Conservation (phyloP, 495 filamentous ascomycete genomes). For the Pseudevernia furfuracea region DNA sequence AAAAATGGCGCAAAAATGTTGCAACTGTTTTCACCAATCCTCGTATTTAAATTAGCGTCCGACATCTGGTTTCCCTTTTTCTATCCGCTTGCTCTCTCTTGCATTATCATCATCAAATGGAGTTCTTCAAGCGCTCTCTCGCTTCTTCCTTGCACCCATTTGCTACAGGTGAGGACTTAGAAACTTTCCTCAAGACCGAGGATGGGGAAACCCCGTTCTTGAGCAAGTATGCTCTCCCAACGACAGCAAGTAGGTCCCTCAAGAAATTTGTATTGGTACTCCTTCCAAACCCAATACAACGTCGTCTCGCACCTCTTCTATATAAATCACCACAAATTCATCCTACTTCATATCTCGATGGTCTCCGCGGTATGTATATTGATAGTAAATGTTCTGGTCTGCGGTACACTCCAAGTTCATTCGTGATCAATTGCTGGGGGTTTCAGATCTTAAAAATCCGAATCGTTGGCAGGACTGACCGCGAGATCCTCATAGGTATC, state of each 20-base stretch:
- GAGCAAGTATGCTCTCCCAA: background rate
- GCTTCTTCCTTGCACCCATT: background rate
- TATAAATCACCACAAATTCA: conserved; percentile 28
- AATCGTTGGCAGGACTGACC: background rate
- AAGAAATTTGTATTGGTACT: background rate
- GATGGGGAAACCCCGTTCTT: background rate
- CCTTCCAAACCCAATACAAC: background rate
- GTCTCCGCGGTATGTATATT: background rate
- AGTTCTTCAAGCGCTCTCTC: background rate
- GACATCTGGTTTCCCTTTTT: no score
- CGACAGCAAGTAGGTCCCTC: background rate
- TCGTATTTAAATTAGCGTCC: no score
- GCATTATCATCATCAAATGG: background rate
- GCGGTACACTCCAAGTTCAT: background rate
- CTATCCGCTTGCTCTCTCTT: no score
- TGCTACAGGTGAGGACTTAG: background rate
- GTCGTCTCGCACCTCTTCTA: background rate
- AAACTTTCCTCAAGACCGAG: background rate
- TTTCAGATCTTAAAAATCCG: no score
- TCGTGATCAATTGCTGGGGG: background rate
- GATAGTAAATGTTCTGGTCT: background rate
- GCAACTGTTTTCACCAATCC: no score
- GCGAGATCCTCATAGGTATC: conserved; percentile 36
- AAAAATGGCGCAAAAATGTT: no score
- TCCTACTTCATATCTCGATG: conserved; percentile 43